Percentiles rank a stretch among this genome's conserved stretches.
Evolutionary conservation across 106 monocot genomes (phyloP).

Genomic region (Dendrobium nobile): DNA sequence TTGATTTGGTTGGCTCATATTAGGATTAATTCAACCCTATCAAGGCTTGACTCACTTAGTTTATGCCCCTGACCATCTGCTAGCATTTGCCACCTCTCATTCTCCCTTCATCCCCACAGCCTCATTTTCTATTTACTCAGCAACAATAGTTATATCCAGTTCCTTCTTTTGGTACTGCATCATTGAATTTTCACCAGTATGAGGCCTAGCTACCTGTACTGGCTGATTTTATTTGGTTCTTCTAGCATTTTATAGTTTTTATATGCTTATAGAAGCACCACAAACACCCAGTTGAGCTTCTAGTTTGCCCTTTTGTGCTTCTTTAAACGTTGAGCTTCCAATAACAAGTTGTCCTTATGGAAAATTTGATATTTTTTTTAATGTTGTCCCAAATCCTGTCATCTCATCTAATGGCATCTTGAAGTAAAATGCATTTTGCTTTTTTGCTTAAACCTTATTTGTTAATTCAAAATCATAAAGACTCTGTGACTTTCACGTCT

Average conservation of each 20-base stretch:
- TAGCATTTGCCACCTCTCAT: neutral
- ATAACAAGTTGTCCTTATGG: neutral
- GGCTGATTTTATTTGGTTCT: neutral
- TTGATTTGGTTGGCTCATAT: neutral
- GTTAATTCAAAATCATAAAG: too few relatives aligned
- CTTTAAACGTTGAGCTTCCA: neutral
- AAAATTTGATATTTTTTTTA: neutral
- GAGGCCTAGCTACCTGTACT: neutral
- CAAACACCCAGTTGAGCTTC: neutral
- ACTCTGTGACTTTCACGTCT: neutral
- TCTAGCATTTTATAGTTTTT: neutral
- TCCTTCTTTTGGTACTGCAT: neutral
- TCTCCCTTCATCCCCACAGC: neutral
- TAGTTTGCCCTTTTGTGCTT: neutral
- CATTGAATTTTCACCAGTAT: neutral
- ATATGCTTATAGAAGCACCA: neutral
- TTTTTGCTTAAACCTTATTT: neutral
- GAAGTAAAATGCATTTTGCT: neutral
- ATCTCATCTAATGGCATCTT: conserved; percentile 4
- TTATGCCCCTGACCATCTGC: neutral
- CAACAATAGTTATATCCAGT: neutral
- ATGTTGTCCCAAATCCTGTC: neutral
- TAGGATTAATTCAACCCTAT: neutral
- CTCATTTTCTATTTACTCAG: neutral
- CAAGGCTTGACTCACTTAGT: neutral